These are phyloP conservation scores for Ceratobasidium sp. DNA, from an alignment of 1,284 basidiomycete species.

Conservation along the genomic window DNA sequence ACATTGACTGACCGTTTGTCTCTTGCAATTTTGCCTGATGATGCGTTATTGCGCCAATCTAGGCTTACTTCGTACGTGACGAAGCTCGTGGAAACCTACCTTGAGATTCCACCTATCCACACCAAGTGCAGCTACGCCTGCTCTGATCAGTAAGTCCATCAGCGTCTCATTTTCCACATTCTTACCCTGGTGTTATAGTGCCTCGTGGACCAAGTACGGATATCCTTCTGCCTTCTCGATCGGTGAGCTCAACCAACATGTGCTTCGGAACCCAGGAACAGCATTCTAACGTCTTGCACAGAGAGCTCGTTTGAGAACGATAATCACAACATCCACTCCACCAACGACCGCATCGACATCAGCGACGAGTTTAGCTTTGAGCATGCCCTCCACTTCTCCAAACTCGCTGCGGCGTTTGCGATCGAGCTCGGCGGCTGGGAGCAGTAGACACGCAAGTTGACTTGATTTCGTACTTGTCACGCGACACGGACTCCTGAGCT, in stretches of 20 bases:
- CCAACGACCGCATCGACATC: conserved; percentile 83
- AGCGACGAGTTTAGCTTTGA: conserved; percentile 86
- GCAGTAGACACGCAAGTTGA: conserved; percentile 48
- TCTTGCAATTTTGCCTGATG: conserved; percentile 43
- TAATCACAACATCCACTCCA: conserved; percentile 85
- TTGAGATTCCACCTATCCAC: conserved; percentile 79
- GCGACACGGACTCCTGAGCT: not conserved
- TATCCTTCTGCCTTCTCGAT: conserved; percentile 87
- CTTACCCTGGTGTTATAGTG: conserved; percentile 59
- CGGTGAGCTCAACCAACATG: conserved; percentile 65
- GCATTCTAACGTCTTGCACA: conserved; percentile 51
- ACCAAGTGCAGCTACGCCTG: conserved; percentile 95
- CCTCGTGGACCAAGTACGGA: conserved; percentile 86
- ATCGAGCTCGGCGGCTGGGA: conserved; percentile 77
- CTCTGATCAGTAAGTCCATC: conserved; percentile 78
- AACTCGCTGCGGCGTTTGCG: conserved; percentile 85
- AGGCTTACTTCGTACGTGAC: conserved; percentile 85
- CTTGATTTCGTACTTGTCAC: not conserved
- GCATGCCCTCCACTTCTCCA: conserved; percentile 89
- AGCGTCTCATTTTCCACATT: conserved; percentile 45
- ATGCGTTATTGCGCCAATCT: conserved; percentile 47
- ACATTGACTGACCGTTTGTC: conserved; percentile 32
- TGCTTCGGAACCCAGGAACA: conserved; percentile 41
- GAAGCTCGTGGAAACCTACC: conserved; percentile 78
- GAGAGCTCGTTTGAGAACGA: conserved; percentile 78